phyloP scores from a whole-genome alignment of 202 grass and related monocot genomes.

The Carex arenaria region DNA sequence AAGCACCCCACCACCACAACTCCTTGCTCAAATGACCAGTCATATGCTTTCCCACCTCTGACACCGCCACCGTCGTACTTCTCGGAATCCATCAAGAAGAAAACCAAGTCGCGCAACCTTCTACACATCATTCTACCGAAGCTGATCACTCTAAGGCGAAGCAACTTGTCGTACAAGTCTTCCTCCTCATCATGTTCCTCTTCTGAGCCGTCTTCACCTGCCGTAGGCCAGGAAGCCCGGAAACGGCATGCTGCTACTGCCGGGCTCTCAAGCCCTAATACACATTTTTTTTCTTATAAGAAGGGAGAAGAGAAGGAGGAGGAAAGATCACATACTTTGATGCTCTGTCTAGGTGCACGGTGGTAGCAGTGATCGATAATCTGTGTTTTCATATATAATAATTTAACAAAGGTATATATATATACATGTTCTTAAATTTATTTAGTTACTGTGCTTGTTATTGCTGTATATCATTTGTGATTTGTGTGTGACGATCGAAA shows the following conservation, averaged over 20 bases:
- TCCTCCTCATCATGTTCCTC: conserved; percentile 32
- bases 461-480: neutral
- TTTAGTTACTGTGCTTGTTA: conserved; percentile 2
- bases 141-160: conserved; percentile 28
- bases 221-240: neutral
- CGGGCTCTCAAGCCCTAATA: neutral
- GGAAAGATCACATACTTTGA: neutral
- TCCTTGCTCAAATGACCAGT: neutral
- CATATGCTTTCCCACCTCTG: conserved; percentile 37
- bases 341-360: conserved; percentile 45
- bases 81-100: conserved; percentile 26
- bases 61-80: conserved; percentile 74
- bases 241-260: neutral
- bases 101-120: conserved; percentile 35
- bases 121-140: conserved; percentile 44
- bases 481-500: neutral
- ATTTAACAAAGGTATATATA: conserved; percentile 1
- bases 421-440: neutral
- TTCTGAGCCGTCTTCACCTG: conserved; percentile 26
- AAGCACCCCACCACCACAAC: conserved; percentile 35
- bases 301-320: conserved; percentile 16
- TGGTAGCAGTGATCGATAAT: neutral
- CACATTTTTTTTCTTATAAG: conserved; percentile 3
- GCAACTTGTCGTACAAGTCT: neutral
- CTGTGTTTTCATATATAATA: neutral